phyloP scores from a whole-genome alignment of 305 asterid species.

The Striga hermonthica region DNA sequence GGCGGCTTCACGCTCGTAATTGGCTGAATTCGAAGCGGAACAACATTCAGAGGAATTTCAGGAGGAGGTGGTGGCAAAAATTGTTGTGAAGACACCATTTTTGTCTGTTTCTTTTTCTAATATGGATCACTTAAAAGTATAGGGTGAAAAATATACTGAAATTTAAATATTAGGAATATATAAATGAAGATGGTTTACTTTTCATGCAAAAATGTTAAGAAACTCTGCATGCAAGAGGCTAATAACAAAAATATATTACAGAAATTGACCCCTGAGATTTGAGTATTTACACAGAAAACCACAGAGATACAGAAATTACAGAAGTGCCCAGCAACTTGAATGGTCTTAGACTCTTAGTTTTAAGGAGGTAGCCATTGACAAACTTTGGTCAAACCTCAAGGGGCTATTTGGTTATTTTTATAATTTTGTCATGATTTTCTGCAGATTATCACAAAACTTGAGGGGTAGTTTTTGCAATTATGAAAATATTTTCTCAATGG shows the following conservation, averaged over 20 bases:
- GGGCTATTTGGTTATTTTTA: not conserved
- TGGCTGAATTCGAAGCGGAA: conserved; percentile 29
- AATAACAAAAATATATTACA: not conserved
- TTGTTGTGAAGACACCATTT: conserved; percentile 30
- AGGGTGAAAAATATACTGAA: not conserved
- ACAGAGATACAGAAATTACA: not conserved
- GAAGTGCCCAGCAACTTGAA: not conserved
- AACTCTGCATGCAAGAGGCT: not conserved
- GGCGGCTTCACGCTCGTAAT: conserved; percentile 26
- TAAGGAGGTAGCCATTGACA: not conserved
- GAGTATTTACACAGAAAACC: not conserved
- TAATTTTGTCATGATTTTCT: not conserved
- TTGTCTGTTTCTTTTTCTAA: not conserved
- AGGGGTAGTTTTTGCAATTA: not conserved
- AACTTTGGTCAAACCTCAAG: not conserved
- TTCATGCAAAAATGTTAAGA: not conserved
- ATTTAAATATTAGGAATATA: not conserved
- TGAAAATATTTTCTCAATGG: no score
- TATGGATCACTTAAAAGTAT: not conserved
- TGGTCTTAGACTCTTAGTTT: not conserved
- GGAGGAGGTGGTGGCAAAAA: conserved; percentile 36
- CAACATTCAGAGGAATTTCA: conserved; percentile 30
- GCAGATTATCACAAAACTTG: not conserved
- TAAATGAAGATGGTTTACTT: not conserved
- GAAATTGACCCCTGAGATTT: not conserved